Evolutionary conservation across 176 grass and related monocot genomes (phyloP).

Genomic region (Eleusine indica): DNA sequence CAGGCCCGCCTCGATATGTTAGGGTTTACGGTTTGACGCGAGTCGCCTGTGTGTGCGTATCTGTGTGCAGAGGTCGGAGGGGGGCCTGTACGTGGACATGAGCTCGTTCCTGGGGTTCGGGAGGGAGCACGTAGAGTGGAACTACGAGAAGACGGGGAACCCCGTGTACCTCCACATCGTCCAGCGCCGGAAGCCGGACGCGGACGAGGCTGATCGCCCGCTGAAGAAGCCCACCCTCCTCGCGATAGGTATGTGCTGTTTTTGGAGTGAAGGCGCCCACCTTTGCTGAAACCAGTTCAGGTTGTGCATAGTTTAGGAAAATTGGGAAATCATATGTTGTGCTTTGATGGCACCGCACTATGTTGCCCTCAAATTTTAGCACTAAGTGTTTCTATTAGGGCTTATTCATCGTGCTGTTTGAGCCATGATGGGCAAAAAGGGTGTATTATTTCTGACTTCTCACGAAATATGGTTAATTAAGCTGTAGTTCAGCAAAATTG

Average conservation of each 20-base stretch:
- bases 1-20: slow-evolving; percentile 4
- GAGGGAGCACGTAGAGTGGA: slow-evolving; percentile 81
- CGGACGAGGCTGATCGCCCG: slow-evolving; percentile 79
- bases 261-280: not conserved
- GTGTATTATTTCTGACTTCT: not conserved
- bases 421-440: not conserved
- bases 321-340: not conserved
- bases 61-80: slow-evolving; percentile 68
- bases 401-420: not conserved
- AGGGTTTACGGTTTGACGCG: slow-evolving; percentile 31
- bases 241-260: slow-evolving; percentile 68
- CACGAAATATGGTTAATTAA: not conserved
- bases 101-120: slow-evolving; percentile 88
- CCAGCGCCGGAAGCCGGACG: slow-evolving; percentile 62
- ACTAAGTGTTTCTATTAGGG: not conserved
- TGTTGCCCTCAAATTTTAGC: not conserved
- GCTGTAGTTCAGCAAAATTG: not conserved
- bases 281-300: not conserved
- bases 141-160: slow-evolving; percentile 80
- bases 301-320: not conserved
- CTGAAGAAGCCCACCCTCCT: slow-evolving; percentile 93
- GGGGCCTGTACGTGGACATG: slow-evolving; percentile 83
- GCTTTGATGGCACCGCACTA: not conserved
- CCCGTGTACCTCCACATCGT: slow-evolving; percentile 92
- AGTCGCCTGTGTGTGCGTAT: not conserved